Percentiles rank a stretch among this genome's conserved stretches.
These are phyloP conservation scores for Gracilariopsis chorda DNA, from an alignment of 23 red algal genomes.

Conservation along the genomic window DNA sequence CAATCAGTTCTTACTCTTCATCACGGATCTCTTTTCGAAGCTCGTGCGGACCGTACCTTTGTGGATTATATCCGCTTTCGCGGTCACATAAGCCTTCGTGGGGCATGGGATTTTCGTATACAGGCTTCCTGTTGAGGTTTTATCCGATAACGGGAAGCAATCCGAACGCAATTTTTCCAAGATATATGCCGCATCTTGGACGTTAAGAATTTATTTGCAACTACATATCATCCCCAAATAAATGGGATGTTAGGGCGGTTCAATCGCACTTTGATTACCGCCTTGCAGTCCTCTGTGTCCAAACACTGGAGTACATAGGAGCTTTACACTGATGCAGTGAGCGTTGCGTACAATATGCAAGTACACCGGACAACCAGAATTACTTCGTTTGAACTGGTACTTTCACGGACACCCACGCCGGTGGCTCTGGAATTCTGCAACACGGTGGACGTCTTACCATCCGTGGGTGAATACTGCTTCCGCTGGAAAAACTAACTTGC, in stretches of 20 bases:
- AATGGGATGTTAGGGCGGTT: constrained; percentile 10
- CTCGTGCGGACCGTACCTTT: not conserved
- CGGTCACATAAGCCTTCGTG: not conserved
- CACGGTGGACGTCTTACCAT: not conserved
- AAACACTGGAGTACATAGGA: not conserved
- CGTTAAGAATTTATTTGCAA: not conserved
- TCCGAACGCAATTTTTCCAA: not conserved
- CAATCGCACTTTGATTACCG: constrained; percentile 6
- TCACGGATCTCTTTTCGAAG: constrained; percentile 13
- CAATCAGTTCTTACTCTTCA: not conserved
- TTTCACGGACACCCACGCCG: not conserved
- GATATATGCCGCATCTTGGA: not conserved
- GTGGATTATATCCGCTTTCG: not conserved
- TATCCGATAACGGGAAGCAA: constrained; percentile 18
- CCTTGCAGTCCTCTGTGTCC: not conserved
- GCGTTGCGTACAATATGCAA: constrained; percentile 8
- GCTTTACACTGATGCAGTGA: not conserved
- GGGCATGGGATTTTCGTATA: not conserved
- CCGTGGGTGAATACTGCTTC: not conserved
- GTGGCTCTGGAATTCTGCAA: not conserved
- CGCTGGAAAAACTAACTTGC: too few species aligned
- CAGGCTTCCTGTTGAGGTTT: not conserved
- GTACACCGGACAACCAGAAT: not conserved
- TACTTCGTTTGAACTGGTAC: not conserved
- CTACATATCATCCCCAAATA: not conserved